phyloP scores from a whole-genome alignment of 2,329 filamentous ascomycete genomes.

The Aspergillus sergii region DNA sequence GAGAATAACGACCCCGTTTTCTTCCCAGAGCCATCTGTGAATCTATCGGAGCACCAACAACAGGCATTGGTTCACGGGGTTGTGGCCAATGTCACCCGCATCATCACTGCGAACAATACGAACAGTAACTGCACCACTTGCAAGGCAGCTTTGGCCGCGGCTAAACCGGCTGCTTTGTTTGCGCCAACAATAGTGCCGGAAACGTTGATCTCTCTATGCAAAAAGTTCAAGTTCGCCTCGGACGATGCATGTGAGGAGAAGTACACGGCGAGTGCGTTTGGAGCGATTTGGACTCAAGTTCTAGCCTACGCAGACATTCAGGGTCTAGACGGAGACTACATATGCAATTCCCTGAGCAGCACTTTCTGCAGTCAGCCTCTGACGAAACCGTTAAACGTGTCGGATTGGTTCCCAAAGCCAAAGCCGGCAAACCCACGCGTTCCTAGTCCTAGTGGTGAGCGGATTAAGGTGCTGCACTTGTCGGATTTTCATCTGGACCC shows the following conservation, averaged over 20 bases:
- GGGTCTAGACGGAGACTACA: slow-evolving; percentile 59
- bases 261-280: slow-evolving; percentile 53
- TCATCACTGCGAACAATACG: slow-evolving; percentile 46
- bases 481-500: slow-evolving; percentile 61
- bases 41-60: slow-evolving; percentile 43
- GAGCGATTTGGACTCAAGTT: slow-evolving; percentile 61
- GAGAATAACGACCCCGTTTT: slow-evolving; percentile 53
- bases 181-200: slow-evolving; percentile 54
- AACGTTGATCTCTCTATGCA: slow-evolving; percentile 56
- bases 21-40: slow-evolving; percentile 52
- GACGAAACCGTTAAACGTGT: slow-evolving; percentile 49
- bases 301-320: slow-evolving; percentile 56
- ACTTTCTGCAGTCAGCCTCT: slow-evolving; percentile 53
- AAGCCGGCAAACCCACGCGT: slow-evolving; percentile 50
- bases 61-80: slow-evolving; percentile 46
- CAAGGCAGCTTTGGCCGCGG: slow-evolving; percentile 53
- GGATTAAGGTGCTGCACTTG: slow-evolving; percentile 59
- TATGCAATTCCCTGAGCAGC: slow-evolving; percentile 55
- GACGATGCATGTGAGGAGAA: slow-evolving; percentile 52
- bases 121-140: slow-evolving; percentile 57
- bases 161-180: slow-evolving; percentile 53
- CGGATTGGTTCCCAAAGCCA: slow-evolving; percentile 55
- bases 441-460: slow-evolving; percentile 54
- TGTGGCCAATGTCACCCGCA: slow-evolving; percentile 48
- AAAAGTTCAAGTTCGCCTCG: slow-evolving; percentile 50